Base-by-base conservation (phyloP, 768 basidiomycete genomes). In the Hirschioporus abietinus region DNA sequence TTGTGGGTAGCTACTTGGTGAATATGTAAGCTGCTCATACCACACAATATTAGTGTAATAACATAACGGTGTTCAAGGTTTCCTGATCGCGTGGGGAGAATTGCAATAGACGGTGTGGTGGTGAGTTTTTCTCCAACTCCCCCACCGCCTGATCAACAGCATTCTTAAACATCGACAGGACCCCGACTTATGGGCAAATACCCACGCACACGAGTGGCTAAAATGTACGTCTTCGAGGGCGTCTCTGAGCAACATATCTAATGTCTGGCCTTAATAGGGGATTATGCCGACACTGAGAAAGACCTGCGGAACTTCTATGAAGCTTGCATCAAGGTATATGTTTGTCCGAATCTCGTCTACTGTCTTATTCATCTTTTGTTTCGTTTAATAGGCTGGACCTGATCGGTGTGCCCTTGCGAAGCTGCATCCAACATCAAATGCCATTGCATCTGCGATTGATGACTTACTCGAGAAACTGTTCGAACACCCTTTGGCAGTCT, bases 41-140 rank as follows among this genome's bases (percentile, higher is more conserved):
- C 17, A 24, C 52, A 1, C 23, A 15, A 61, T 25, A 25, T 61
- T 8, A 8, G 30, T 30, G 8, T 30, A 3, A 61, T 5, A 24
- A 3, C 9, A 25, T 34, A 17, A 61, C 17, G 20, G 6, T 58
- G n/a, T n/a, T 18, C 1, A 18, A 76, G 75, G 74, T 70, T 76
- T 35, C 76, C 76, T 0, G 64, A 77, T 12, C 70, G 75, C 10
- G 67, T 76, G 20, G 76, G 76, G 0, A 68, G 73, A 5, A 70
- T 76, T 17, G 69, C 68, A 20, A 74, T 76, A 20, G 76, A 77
- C 63, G 76, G 76, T 20, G 71, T 76, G 6, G 73, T 75, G 15
- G 69, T 70, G 58, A 57, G 69, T 34, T 23, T 5, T 24, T 52
- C n/a, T 35, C 63, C 8, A 6, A 63, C 18, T 34, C 15, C 58